These are phyloP conservation scores for Pseudogymnoascus sp. DNA, from an alignment of 2,329 filamentous ascomycete species.

Conservation along the genomic window DNA sequence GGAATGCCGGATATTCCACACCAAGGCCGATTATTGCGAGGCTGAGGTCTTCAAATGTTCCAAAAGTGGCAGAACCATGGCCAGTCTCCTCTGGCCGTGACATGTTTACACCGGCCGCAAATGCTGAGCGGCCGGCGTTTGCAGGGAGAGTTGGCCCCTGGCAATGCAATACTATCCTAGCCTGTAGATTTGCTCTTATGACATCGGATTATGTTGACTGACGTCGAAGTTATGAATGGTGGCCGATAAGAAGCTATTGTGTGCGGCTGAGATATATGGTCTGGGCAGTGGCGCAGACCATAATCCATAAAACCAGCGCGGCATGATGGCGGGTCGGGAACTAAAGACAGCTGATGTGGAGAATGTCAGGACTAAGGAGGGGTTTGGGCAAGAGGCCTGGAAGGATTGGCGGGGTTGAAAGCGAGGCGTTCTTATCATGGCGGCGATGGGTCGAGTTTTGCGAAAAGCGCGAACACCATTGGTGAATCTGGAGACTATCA, in stretches of 20 bases:
- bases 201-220: neutral
- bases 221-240: neutral
- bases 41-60: conserved; percentile 42
- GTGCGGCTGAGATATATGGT: neutral
- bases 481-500: too few relatives aligned
- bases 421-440: neutral
- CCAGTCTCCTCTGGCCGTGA: neutral
- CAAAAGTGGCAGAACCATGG: neutral
- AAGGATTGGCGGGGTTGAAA: neutral
- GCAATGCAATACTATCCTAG: neutral
- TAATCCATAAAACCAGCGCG: neutral
- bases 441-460: neutral
- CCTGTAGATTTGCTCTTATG: neutral
- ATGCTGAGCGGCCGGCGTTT: neutral
- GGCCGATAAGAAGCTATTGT: neutral
- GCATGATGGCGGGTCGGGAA: neutral
- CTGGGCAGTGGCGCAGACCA: neutral
- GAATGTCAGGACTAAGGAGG: neutral
- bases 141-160: too few relatives aligned
- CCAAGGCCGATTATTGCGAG: conserved; percentile 57
- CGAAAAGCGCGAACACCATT: neutral
- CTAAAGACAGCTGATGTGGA: neutral
- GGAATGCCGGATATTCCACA: conserved; percentile 53
- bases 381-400: neutral
- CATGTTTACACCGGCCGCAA: neutral